Evolutionary conservation across 257 asterid genomes (phyloP).

Genomic region (Nyctanthes arbortristis): DNA sequence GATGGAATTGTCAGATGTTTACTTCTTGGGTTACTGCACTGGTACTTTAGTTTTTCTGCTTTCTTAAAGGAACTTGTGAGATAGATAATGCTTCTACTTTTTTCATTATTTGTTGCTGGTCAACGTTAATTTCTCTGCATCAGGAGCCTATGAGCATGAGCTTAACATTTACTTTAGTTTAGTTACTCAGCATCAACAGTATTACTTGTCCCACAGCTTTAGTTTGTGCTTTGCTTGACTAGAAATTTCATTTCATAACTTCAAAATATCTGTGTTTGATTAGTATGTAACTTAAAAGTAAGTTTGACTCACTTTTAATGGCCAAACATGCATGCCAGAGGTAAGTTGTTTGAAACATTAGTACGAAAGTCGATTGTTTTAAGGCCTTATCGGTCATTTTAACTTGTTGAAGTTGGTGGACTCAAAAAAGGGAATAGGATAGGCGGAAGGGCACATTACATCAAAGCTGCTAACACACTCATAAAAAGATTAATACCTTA

Average conservation of each 20-base stretch:
- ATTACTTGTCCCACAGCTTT: too few species aligned
- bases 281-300: too few species aligned
- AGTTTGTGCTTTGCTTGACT: too few species aligned
- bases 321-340: too few species aligned
- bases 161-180: too few species aligned
- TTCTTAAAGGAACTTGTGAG: background rate
- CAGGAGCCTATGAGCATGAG: too few species aligned
- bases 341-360: too few species aligned
- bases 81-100: background rate
- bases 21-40: background rate
- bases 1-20: conserved; percentile 8
- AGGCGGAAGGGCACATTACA: background rate
- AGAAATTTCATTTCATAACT: too few species aligned
- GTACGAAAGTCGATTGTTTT: background rate
- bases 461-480: background rate
- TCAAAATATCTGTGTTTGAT: too few species aligned
- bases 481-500: conserved; percentile 1
- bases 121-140: too few species aligned
- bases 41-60: background rate
- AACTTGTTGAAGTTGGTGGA: background rate
- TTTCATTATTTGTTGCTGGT: background rate
- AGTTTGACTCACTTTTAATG: too few species aligned
- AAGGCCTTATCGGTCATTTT: background rate
- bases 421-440: background rate
- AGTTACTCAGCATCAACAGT: too few species aligned